phyloP scores from a whole-genome alignment of 768 basidiomycete genomes.

The Flagelloscypha sp. region DNA sequence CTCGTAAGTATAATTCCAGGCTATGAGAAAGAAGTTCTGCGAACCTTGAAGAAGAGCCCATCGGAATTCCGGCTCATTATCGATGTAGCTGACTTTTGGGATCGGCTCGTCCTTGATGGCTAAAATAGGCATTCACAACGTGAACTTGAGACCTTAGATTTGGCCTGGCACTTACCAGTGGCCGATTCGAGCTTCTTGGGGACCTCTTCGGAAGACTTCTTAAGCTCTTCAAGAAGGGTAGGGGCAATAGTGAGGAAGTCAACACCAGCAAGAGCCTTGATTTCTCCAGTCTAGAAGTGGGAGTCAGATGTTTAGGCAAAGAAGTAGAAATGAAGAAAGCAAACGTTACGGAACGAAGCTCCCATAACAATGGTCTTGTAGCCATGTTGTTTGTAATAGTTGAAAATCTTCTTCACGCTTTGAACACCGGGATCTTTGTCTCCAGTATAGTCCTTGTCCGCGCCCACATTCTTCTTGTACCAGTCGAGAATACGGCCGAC shows the following conservation, averaged over 20 bases:
- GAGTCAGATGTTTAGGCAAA: conserved; percentile 2
- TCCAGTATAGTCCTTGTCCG: conserved; percentile 82
- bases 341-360: conserved; percentile 96
- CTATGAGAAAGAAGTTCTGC: too few relatives aligned
- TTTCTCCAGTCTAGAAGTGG: conserved; percentile 66
- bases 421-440: conserved; percentile 93
- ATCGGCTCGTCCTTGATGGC: conserved; percentile 54
- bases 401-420: conserved; percentile 95
- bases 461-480: conserved; percentile 91
- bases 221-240: conserved; percentile 84
- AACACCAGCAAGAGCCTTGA: conserved; percentile 89
- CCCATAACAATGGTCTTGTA: conserved; percentile 99
- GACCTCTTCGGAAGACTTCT: conserved; percentile 66
- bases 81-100: conserved; percentile 74
- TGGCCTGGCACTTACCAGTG: conserved; percentile 36
- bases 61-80: conserved; percentile 95
- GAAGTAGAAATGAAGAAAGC: conserved; percentile 17
- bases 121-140: conserved; percentile 12
- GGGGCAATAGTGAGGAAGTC: conserved; percentile 98
- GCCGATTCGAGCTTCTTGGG: conserved; percentile 76
- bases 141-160: not conserved
- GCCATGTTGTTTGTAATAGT: conserved; percentile 97
- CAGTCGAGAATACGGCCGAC: conserved; percentile 99
- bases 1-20: too few relatives aligned
- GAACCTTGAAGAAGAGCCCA: conserved; percentile 86